Base-by-base conservation (phyloP, 257 asterid genomes). In the Lithospermum erythrorhizon region DNA sequence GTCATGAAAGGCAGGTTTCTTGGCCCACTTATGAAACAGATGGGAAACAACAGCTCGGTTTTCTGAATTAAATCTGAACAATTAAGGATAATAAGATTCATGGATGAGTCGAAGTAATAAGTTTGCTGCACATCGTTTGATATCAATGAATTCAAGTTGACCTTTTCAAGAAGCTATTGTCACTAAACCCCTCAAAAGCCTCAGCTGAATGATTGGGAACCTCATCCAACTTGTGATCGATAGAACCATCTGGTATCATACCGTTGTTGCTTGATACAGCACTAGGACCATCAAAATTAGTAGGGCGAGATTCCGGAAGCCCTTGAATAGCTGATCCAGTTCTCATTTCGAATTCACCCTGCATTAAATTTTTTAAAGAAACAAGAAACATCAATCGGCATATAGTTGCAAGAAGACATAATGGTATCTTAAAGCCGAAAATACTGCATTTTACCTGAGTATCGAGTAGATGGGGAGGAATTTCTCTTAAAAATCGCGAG, bases 1-100 rank as follows among this genome's bases (percentile, higher is more conserved):
- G 59, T 91, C 94, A 65, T 79, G 90, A 80, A 91, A 91, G 69
- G 98, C 98, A 47, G 98, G 83, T 63, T 81, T 91, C 74, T 84
- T 91, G 24, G 96, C 98, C 98, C 98, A 91, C 65, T 88, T 78
- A 77, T 81, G 96, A 75, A 91, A 91, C 65, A 91, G 60, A 78
- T 79, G 98, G 53, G 98, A 91, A 63, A 91, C 83, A 21, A 80
- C 81, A 56, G 86, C 84, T 69, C 96, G 79, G 65, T 80, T 78
- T 65, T 91, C 96, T 45, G 78, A 64, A 59, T 58, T 68, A 72
- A 91, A 91, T 82, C 98, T 91, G 78, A 32, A 59, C 64, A 53
- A 29, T 57, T 19, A 51, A 49, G 35, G 57, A 53, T 55, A 52
- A 70, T 21, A 66, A 59, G 66, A 61, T 49, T 15, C 57, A 21